Evolutionary conservation across 202 grass and related monocot species (phyloP).

Genomic region (Bolboschoenoplectus hybrid): DNA sequence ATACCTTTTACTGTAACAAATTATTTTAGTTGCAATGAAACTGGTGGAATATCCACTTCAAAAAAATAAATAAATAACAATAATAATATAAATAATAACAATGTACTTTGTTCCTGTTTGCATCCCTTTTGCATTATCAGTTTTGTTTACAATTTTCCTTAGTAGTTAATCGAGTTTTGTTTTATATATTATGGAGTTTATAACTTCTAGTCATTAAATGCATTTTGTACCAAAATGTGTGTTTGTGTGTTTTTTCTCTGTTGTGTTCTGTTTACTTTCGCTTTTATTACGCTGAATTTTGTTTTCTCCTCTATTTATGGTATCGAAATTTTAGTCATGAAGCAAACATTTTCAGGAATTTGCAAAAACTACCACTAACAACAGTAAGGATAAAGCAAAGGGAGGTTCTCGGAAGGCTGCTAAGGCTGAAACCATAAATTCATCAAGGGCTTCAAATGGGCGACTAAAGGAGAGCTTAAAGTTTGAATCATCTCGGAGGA

Average conservation of each 20-base stretch:
- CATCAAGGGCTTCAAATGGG: constrained; percentile 48
- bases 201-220: neutral
- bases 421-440: constrained; percentile 60
- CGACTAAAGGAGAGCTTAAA: constrained; percentile 60
- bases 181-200: neutral
- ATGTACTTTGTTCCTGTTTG: neutral
- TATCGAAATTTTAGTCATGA: constrained; percentile 12
- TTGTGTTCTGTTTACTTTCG: neutral
- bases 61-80: neutral
- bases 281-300: neutral
- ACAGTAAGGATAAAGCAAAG: constrained; percentile 57
- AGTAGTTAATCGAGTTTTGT: neutral
- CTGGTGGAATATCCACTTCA: too few species aligned
- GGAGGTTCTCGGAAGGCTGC: constrained; percentile 51
- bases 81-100: neutral
- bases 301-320: neutral
- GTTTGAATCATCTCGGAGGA: constrained; percentile 48
- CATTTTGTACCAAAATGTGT: neutral
- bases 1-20: too few species aligned
- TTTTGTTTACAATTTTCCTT: neutral
- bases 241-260: neutral
- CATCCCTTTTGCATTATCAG: neutral
- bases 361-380: constrained; percentile 68
- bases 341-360: constrained; percentile 65
- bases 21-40: too few species aligned